Conservation (phyloP, 495 filamentous ascomycete genomes). For the Cercophora scortea region DNA sequence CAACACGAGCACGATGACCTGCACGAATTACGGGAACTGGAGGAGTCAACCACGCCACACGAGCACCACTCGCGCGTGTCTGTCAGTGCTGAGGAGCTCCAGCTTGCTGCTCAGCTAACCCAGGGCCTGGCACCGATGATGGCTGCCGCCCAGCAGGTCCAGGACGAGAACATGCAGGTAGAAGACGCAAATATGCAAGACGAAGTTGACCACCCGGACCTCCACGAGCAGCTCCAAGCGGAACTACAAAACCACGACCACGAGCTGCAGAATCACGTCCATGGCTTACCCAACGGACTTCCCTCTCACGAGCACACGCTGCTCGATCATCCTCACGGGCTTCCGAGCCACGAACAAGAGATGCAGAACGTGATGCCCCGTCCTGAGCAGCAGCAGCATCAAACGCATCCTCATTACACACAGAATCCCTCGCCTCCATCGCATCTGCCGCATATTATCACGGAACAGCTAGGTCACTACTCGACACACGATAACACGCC, state of each 20-base stretch:
- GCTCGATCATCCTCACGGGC: too few species aligned
- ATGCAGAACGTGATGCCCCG: conserved; percentile 16
- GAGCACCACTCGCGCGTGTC: conserved; percentile 22
- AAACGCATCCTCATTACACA: conserved; percentile 9
- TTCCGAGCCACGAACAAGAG: conserved; percentile 15
- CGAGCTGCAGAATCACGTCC: conserved; percentile 2
- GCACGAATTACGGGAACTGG: conserved; percentile 19
- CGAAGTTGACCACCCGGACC: conserved; percentile 11
- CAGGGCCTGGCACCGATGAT: conserved; percentile 33
- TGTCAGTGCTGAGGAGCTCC: conserved; percentile 39
- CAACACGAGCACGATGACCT: conserved; percentile 15
- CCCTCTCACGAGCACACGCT: not conserved
- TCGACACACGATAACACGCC: conserved; percentile 40
- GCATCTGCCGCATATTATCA: conserved; percentile 26
- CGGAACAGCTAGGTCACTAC: conserved; percentile 13
- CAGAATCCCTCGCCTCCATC: conserved; percentile 12
- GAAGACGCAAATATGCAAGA: not conserved
- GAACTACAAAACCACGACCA: conserved; percentile 23
- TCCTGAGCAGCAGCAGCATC: conserved; percentile 4
- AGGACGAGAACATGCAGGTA: not conserved
- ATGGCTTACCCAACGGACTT: too few species aligned
- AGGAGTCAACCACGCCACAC: conserved; percentile 19
- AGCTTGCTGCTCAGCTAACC: conserved; percentile 44
- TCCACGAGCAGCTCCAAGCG: conserved; percentile 24
- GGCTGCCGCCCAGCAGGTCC: conserved; percentile 11